Base-by-base conservation (phyloP, 1,284 basidiomycete genomes). In the Laetiporus sulphureus region DNA sequence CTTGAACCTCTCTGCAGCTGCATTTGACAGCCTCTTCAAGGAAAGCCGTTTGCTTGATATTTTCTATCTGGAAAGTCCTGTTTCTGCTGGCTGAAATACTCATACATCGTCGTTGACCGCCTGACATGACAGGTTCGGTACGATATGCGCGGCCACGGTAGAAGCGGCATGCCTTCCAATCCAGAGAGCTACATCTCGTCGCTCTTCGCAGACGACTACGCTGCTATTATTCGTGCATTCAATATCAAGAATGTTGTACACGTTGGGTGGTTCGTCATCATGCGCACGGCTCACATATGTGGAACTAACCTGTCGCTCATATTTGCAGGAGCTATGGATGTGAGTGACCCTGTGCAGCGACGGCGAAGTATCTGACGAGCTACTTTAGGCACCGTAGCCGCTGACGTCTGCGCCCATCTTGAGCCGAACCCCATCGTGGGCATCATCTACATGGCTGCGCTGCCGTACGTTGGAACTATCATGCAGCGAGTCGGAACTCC, bases 1-100 rank as follows among this genome's bases (percentile, higher is more conserved):
- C 12, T 56, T 62, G 37, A 55, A 55, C 7, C 44, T 64, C 30
- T 58, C 54, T 23, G 46, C 55, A 12, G 47, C 54, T 5, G 58
- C 60, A 15, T 69, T 63, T 36, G 59, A 68, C 44, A 48, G 52
- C 19, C 53, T 67, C 21, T 63, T 66, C 39, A 33, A 40, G 11
- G 62, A 67, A 42, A 41, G 49, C 5, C 45, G 45, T 11, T 55
- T 60, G 49, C 48, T 53, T 1, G 52, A 56, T 34, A 46, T 58
- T n/a, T 50, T 58, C 13, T 65, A 64, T 43, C 50, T 68, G 39
- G 64, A 67, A 45, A 44, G 61, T 44, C 18, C 21, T 22, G 16
- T 8, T 35, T 23, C 20, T 29, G 30, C 24, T 13, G 12, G 34
- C 37, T 25, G 32, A 18, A 40, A 5, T 32, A 36, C 18, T 19